These are phyloP conservation scores for Ceriops decandra DNA, from an alignment of 345 rosid genomes.

Conservation along the genomic window DNA sequence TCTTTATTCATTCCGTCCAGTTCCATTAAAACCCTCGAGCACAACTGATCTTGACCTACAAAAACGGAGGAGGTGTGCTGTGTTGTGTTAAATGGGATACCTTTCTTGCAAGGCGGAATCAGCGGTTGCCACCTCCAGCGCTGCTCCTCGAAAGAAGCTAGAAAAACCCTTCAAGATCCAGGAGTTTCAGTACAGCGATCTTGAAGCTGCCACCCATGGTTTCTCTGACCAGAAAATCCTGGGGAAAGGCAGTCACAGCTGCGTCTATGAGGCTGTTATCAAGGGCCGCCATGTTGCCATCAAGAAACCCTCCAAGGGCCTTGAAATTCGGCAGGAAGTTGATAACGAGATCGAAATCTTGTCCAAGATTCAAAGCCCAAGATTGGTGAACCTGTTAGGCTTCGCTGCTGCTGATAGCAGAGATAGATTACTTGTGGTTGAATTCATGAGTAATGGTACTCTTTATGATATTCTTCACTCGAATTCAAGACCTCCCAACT, in stretches of 20 bases:
- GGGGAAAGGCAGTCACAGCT: conserved; percentile 95
- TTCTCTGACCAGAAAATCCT: conserved; percentile 73
- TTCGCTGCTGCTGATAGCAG: conserved; percentile 56
- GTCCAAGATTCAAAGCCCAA: conserved; percentile 80
- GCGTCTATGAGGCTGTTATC: conserved; percentile 83
- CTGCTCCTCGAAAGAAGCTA: conserved; percentile 23
- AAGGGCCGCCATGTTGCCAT: conserved; percentile 87
- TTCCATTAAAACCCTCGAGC: no score
- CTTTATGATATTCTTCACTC: conserved; percentile 87
- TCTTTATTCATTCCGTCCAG: no score
- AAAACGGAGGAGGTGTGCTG: conserved; percentile 8
- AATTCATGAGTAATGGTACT: conserved; percentile 90
- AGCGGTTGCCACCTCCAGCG: conserved; percentile 33
- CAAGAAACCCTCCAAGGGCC: conserved; percentile 67
- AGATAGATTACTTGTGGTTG: conserved; percentile 80
- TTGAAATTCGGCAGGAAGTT: conserved; percentile 63
- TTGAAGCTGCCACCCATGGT: conserved; percentile 89
- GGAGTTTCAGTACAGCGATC: conserved; percentile 74
- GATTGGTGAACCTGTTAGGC: conserved; percentile 87
- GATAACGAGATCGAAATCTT: conserved; percentile 95
- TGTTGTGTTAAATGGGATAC: conserved; percentile 53
- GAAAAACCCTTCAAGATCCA: conserved; percentile 69
- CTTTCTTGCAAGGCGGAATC: conserved; percentile 83
- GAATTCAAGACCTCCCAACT: conserved; percentile 49
- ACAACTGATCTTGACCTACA: no score